Conservation (phyloP, 1,284 basidiomycete genomes). For the Bothia castanella region DNA sequence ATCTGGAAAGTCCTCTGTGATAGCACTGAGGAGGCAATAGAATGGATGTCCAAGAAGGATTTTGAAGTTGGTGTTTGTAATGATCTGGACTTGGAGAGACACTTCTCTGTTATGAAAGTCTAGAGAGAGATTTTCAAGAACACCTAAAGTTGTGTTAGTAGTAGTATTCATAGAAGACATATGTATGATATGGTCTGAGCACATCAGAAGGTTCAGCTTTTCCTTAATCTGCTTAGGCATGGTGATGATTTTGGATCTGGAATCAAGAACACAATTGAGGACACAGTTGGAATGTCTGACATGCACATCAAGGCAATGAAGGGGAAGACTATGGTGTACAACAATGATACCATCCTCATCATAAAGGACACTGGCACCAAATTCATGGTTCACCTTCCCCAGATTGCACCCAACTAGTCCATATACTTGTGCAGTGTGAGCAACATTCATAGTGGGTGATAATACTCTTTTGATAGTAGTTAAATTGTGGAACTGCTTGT, state of each 20-base stretch:
- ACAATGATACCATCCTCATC: background rate
- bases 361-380: background rate
- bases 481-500: too few species aligned
- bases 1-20: background rate
- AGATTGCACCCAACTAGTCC: background rate
- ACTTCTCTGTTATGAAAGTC: background rate
- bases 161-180: background rate
- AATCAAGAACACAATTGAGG: too few species aligned
- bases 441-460: too few species aligned
- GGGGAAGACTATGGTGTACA: background rate
- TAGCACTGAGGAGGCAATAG: background rate
- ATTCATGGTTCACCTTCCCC: accelerated
- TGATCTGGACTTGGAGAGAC: background rate
- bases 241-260: background rate
- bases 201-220: background rate
- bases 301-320: background rate
- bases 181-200: background rate
- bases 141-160: background rate
- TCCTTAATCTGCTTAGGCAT: background rate
- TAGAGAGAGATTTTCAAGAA: background rate
- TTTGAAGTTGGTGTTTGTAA: background rate
- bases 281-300: background rate
- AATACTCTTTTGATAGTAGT: too few species aligned
- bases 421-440: background rate
- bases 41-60: background rate